Evolutionary conservation across 257 asterid genomes (phyloP), one percentile per base, ranked within the genome.

Genomic region (Solanum sejunctum): DNA sequence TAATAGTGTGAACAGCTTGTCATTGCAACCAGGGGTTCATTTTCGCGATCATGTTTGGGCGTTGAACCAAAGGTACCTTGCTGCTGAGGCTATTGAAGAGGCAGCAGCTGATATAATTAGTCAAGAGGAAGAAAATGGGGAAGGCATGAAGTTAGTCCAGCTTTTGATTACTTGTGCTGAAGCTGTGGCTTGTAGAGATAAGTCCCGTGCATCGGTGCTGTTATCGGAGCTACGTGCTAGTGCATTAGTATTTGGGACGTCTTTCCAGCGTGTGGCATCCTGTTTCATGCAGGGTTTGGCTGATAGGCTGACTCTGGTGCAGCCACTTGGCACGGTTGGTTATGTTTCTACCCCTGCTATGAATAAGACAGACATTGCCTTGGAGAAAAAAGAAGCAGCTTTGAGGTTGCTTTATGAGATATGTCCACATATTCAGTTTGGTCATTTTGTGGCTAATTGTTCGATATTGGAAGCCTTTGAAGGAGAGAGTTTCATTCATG

Each of bases 401-500:
- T 75, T 94, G 61, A 82, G 89, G 83, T 87, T 94, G 23, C 94
- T 91, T 3, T 92, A 94, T 17, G 97, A 94, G 58, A 88, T 81
- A 5, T 92, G 95, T 7, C 98, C 98, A 8, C 88, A 94, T 47
- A 91, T 94, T 73, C 93, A 90, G 66, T 94, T 93, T 28, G 95
- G 98, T 4, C 98, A 94, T 82, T 94, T 88, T 32, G 93, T 94
- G 80, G 95, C 94, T 5, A 94, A 94, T 57, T 73, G 85, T 71
- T 85, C 92, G 10, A 94, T 94, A 82, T 83, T 94, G 89, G 98
- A 94, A 92, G 98, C 95, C 94, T 89, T 94, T 93, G 98, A 93
- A 97, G 98, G 98, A 94, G 97, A 93, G 94, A 93, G 91, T 89
- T 93, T 87, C 83, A 92, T 94, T 83, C 98, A 94, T 72, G 93